Evolutionary conservation across 352 stramenopile genomes (phyloP).

Genomic region (Pythium aphanidermatum): DNA sequence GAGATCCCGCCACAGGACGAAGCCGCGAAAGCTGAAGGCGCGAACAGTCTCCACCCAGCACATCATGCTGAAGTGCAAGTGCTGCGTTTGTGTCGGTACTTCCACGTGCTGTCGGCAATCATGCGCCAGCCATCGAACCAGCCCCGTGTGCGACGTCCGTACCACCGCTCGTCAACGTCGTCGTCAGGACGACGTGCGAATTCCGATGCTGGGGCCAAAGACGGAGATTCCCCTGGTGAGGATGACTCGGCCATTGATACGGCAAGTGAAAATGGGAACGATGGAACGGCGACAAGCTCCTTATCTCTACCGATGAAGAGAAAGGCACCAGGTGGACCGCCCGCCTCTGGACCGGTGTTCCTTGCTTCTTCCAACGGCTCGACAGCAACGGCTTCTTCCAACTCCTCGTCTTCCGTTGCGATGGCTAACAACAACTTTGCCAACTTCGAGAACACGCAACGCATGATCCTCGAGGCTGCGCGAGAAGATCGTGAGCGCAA

Average conservation of each 20-base stretch:
- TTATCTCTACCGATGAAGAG: constrained; percentile 6
- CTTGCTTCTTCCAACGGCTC: background rate
- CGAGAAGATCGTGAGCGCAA: constrained; percentile 61
- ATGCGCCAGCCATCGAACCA: constrained; percentile 36
- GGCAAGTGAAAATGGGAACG: constrained; percentile 16
- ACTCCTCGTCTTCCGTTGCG: constrained; percentile 6
- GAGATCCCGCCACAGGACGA: constrained; percentile 5
- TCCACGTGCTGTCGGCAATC: constrained; percentile 54
- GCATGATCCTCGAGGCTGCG: constrained; percentile 39
- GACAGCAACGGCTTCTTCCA: background rate
- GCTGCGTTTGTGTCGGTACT: constrained; percentile 61
- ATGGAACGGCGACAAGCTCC: background rate
- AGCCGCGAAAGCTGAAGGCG: constrained; percentile 1
- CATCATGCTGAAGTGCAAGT: constrained; percentile 41
- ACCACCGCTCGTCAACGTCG: constrained; percentile 10
- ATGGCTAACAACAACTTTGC: constrained; percentile 24
- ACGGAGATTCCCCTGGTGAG: constrained; percentile 10
- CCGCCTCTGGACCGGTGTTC: too few species aligned
- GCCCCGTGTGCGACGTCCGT: constrained; percentile 23
- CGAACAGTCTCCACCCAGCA: constrained; percentile 9
- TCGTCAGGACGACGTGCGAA: constrained; percentile 13
- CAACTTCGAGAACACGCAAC: constrained; percentile 41
- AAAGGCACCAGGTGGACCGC: too few species aligned
- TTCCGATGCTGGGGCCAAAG: background rate
- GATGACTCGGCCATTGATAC: constrained; percentile 17